Conservation (phyloP, 2,329 filamentous ascomycete species). For the Parascedosporium putredinis region DNA sequence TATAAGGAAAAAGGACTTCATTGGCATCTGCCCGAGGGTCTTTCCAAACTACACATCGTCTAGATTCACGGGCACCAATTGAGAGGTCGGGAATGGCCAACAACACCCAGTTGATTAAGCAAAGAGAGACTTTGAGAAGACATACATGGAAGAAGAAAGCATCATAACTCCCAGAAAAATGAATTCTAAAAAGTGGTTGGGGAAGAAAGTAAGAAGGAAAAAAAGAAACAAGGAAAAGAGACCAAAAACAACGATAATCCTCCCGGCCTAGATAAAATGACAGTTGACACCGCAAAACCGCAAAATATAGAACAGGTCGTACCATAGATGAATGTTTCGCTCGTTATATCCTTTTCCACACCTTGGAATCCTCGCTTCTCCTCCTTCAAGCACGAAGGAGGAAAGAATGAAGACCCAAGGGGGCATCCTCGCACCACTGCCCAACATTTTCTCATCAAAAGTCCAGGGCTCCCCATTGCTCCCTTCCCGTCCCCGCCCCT, state of each 20-base stretch:
- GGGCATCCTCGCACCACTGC: neutral
- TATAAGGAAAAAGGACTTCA: no score
- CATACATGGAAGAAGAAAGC: no score
- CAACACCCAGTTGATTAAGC: no score
- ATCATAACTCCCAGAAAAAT: no score
- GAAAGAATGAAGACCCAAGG: neutral
- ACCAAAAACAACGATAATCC: neutral
- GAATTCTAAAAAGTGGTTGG: no score
- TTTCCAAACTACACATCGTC: no score
- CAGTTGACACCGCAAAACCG: neutral
- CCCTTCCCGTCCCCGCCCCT: no score
- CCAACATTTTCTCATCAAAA: neutral
- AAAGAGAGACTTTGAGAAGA: no score
- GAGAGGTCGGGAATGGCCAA: no score
- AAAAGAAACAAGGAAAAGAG: neutral
- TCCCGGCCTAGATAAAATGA: neutral
- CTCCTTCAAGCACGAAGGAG: neutral
- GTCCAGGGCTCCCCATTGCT: neutral
- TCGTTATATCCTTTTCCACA: neutral
- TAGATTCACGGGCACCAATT: no score
- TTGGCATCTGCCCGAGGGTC: no score
- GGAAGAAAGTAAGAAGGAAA: no score
- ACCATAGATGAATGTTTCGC: slow-evolving; percentile 1
- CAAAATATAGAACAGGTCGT: slow-evolving; percentile 2
- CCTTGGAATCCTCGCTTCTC: neutral